Percentiles rank a stretch among this genome's conserved stretches.
These are phyloP conservation scores for Exserohilum turcica DNA, from an alignment of 2,329 filamentous ascomycete genomes.

Conservation along the genomic window DNA sequence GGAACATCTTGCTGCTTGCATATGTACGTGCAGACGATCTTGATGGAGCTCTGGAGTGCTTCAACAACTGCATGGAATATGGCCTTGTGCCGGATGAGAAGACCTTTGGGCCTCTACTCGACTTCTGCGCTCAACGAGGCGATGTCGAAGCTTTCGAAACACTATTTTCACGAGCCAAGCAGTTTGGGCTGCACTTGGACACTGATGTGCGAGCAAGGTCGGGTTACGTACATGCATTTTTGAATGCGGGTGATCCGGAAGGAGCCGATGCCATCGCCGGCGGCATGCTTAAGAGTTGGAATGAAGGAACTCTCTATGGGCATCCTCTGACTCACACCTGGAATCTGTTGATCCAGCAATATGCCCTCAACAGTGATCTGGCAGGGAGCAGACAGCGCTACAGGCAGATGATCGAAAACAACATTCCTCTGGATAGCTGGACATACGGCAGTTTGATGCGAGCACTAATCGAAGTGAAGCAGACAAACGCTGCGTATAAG, in stretches of 20 bases:
- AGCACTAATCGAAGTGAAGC: conserved; percentile 57
- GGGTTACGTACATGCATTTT: conserved; percentile 66
- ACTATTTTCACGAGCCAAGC: conserved; percentile 67
- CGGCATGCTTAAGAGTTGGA: conserved; percentile 58
- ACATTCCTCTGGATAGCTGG: conserved; percentile 59
- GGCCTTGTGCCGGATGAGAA: conserved; percentile 62
- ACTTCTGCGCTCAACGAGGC: conserved; percentile 70
- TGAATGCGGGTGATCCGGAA: conserved; percentile 54
- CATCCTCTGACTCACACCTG: conserved; percentile 67
- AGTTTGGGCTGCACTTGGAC: conserved; percentile 39
- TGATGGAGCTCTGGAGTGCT: conserved; percentile 66
- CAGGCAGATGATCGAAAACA: conserved; percentile 58
- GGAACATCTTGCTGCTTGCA: conserved; percentile 78
- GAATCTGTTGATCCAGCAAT: conserved; percentile 75
- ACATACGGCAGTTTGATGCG: conserved; percentile 69
- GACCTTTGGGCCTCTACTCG: conserved; percentile 76
- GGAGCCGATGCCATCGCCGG: conserved; percentile 60
- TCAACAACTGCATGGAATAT: conserved; percentile 62
- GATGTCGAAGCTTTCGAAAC: conserved; percentile 72
- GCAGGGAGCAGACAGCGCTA: conserved; percentile 60
- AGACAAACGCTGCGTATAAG: conserved; percentile 61
- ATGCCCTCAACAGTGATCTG: conserved; percentile 68
- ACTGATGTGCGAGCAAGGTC: conserved; percentile 31
- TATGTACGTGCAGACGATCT: conserved; percentile 70
- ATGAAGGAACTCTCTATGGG: conserved; percentile 50